A percentile compares a stretch with the other conserved stretches of the same genome.
phyloP scores from a whole-genome alignment of 140 eudicot species.

The Bidens hawaiensis region DNA sequence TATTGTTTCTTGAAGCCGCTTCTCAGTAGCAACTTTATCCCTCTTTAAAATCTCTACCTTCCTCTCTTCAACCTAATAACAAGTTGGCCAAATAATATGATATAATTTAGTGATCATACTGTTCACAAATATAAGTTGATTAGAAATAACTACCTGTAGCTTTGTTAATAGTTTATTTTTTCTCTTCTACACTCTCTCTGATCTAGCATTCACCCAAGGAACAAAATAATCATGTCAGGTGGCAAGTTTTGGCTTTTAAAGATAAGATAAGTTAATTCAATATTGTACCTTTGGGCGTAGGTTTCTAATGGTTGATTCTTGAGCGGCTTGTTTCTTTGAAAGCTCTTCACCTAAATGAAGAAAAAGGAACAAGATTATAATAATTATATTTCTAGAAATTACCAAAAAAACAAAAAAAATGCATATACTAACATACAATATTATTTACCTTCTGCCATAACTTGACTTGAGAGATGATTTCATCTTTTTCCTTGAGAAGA shows the following conservation, averaged over 20 bases:
- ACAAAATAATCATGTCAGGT: background rate
- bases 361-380: slow-evolving; percentile 10
- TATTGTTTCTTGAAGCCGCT: slow-evolving; percentile 89
- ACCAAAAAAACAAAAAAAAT: background rate
- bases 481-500: slow-evolving; percentile 81
- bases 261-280: background rate
- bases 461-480: slow-evolving; percentile 88
- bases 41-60: slow-evolving; percentile 81
- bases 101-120: background rate
- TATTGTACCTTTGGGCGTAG: slow-evolving; percentile 83
- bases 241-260: slow-evolving; percentile 14
- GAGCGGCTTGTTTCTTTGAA: slow-evolving; percentile 98
- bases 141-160: slow-evolving; percentile 63
- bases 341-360: slow-evolving; percentile 76
- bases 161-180: slow-evolving; percentile 82
- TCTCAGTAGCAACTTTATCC: slow-evolving; percentile 86
- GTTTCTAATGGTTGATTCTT: slow-evolving; percentile 85
- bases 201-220: slow-evolving; percentile 53
- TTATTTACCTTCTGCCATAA: slow-evolving; percentile 88
- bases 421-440: slow-evolving; percentile 3
- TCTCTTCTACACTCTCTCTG: slow-evolving; percentile 96
- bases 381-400: background rate
- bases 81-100: slow-evolving; percentile 6
- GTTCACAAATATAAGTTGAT: background rate
- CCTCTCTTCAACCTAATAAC: slow-evolving; percentile 88